These are phyloP conservation scores for Echria macrotheca DNA, from an alignment of 495 filamentous ascomycete species.

Conservation along the genomic window DNA sequence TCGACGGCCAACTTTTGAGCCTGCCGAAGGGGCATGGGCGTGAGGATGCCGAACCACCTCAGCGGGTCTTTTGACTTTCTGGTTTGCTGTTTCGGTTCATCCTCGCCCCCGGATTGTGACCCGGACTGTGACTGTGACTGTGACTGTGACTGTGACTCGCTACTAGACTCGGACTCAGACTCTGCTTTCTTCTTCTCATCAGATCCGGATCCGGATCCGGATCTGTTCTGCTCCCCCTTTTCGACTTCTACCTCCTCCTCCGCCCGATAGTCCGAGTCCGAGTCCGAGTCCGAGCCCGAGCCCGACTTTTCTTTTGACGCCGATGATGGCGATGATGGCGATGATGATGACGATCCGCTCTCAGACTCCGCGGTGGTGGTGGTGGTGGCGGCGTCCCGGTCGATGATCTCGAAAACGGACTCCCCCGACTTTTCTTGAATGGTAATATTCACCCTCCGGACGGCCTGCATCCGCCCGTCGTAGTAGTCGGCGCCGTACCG, in stretches of 20 bases:
- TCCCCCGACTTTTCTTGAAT: not conserved
- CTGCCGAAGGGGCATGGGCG: constrained; percentile 52
- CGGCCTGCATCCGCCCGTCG: constrained; percentile 66
- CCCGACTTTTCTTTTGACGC: not conserved
- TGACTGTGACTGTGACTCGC: too few relatives aligned
- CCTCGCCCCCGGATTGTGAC: not conserved
- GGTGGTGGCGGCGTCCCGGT: not conserved
- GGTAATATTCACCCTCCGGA: constrained; percentile 29
- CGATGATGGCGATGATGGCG: not conserved
- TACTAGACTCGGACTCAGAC: too few relatives aligned
- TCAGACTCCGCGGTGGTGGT: not conserved
- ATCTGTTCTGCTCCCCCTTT: not conserved
- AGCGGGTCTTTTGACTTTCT: constrained; percentile 47
- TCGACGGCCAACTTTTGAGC: constrained; percentile 48
- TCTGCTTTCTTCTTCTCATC: too few relatives aligned
- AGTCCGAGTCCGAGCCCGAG: not conserved
- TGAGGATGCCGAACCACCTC: constrained; percentile 64
- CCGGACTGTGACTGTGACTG: too few relatives aligned
- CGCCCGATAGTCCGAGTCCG: not conserved
- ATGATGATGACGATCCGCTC: too few relatives aligned
- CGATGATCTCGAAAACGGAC: not conserved
- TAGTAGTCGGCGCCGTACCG: constrained; percentile 63
- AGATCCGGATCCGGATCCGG: too few relatives aligned
- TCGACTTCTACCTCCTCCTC: not conserved
- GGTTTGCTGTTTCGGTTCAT: not conserved